phyloP scores from a whole-genome alignment of 345 rosid genomes.

The Geranium brycei region DNA sequence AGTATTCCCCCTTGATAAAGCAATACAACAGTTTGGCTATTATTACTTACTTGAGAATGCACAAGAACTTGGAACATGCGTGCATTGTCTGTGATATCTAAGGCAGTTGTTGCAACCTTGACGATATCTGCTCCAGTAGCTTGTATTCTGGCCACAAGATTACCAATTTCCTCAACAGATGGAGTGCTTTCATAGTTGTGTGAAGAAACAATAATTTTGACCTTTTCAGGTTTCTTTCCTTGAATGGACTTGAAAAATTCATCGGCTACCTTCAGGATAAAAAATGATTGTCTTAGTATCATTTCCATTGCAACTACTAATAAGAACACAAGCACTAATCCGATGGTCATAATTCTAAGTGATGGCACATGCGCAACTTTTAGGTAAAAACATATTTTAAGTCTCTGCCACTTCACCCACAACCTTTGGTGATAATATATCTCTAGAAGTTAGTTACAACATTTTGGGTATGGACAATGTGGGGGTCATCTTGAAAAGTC shows the following conservation, averaged over 20 bases:
- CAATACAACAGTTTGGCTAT: background rate
- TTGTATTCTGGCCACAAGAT: slow-evolving; percentile 45
- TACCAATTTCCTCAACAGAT: slow-evolving; percentile 35
- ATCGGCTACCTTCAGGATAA: slow-evolving; percentile 35
- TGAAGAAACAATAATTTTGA: slow-evolving; percentile 47
- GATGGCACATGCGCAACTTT: background rate
- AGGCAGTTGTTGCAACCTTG: slow-evolving; percentile 48
- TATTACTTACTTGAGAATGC: slow-evolving; percentile 34
- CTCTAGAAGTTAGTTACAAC: too few relatives aligned
- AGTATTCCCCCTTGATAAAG: background rate
- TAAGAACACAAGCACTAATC: slow-evolving; percentile 1
- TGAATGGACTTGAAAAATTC: slow-evolving; percentile 30
- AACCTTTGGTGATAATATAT: too few relatives aligned
- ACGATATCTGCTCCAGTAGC: slow-evolving; percentile 53
- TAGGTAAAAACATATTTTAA: background rate
- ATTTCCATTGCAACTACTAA: background rate
- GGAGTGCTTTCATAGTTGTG: slow-evolving; percentile 44
- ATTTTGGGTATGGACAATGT: too few relatives aligned
- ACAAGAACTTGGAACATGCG: slow-evolving; percentile 36
- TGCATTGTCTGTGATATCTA: slow-evolving; percentile 38
- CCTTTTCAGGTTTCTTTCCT: slow-evolving; percentile 36
- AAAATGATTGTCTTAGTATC: slow-evolving; percentile 6
- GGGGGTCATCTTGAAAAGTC: too few relatives aligned
- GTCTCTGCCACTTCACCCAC: too few relatives aligned
- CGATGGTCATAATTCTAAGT: background rate